Conservation (phyloP, 2,329 filamentous ascomycete genomes). For the Rutstroemia sp. region DNA sequence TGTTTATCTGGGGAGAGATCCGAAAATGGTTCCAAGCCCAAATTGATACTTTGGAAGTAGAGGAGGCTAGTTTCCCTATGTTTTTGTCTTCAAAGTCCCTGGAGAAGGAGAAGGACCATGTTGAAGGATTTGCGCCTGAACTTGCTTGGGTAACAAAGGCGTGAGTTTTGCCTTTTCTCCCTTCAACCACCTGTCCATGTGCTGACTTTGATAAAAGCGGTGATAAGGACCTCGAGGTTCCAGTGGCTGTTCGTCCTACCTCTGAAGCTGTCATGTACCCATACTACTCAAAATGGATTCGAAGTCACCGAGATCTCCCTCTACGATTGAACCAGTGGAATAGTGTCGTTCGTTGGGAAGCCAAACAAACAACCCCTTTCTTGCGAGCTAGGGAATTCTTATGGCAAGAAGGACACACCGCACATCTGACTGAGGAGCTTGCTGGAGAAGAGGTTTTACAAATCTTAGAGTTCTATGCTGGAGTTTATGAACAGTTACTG, state of each 20-base stretch:
- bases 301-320: conserved; percentile 89
- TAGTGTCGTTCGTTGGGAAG: conserved; percentile 89
- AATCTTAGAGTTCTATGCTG: conserved; percentile 89
- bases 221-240: conserved; percentile 83
- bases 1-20: conserved; percentile 61
- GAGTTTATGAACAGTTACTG: conserved; percentile 86
- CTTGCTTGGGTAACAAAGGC: conserved; percentile 84
- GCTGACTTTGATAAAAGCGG: conserved; percentile 48
- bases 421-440: conserved; percentile 76
- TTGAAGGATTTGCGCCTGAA: conserved; percentile 96
- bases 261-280: conserved; percentile 85
- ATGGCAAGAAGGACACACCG: conserved; percentile 84
- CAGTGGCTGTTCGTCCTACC: conserved; percentile 60
- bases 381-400: conserved; percentile 90
- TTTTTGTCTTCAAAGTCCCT: conserved; percentile 91
- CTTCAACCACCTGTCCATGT: conserved; percentile 6
- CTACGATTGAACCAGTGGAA: conserved; percentile 98
- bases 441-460: conserved; percentile 82
- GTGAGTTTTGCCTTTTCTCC: conserved; percentile 37
- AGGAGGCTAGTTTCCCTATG: conserved; percentile 94
- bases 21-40: conserved; percentile 61
- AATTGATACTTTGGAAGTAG: conserved; percentile 87
- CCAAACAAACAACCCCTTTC: conserved; percentile 86
- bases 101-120: conserved; percentile 75
- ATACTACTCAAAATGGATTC: conserved; percentile 95